Evolutionary conservation across 371 early-diverging fungal genomes (phyloP), one percentile per base, ranked within the genome.

Genomic region (Umbelopsis sp.): DNA sequence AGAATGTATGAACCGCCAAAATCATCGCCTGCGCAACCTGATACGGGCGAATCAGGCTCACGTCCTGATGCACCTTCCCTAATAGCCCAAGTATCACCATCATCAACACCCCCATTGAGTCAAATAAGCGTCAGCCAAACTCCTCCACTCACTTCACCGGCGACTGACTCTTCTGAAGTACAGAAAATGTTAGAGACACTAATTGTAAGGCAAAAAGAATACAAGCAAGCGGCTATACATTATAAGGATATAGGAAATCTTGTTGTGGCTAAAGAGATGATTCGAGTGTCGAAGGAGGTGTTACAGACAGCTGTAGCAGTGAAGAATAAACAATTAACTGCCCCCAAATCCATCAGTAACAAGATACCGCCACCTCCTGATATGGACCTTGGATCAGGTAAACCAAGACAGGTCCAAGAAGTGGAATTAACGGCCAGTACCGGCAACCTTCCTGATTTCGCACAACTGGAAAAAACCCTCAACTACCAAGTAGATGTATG

Each of bases 401-500:
- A 74, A 37, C 77, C 77, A 3, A 77, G 74, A n/a, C 76, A 71
- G 24, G 63, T 76, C 3, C 57, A 73, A n/a, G 63, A 70, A 20
- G 50, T 66, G 10, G 65, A 50, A 20, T 25, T 65, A 7, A 62
- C 53, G 3, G n/a, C 57, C 6, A 11, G 69, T 20, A 12, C 52
- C 0, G 50, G 37, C 35, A 57, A 37, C 18, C 35, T 57, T 3
- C 63, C 76, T 8, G 84, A 84, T 0, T 76, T 76, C 29, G 79
- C 82, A 7, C 84, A 81, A 67, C 72, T 87, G 14, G 80, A 85
- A 63, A 70, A 80, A 0, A 87, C 86, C 32, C 80, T 93, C 7
- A 75, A 73, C 18, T 78, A 85, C 8, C 93, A 93, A 75, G 81
- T 89, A 53, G 78, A 84, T 45, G 71, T 86, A n/a, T 90, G 92